Conservation (phyloP, 306 rosid species). For the Senna tora region DNA sequence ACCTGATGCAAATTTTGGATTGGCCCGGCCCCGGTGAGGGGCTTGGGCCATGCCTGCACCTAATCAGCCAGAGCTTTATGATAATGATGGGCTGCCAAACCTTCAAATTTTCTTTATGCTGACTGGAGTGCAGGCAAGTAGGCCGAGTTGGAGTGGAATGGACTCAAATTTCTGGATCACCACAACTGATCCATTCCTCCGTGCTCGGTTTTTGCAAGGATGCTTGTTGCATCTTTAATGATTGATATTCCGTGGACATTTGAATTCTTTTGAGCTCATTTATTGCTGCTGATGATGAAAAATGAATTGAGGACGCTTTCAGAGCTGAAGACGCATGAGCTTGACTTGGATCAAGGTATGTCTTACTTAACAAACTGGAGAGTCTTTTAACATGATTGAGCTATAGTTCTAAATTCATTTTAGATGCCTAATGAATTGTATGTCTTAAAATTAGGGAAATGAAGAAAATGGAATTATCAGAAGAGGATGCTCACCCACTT, state of each 20-base stretch:
- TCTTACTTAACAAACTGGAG: not conserved
- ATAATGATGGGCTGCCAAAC: slow-evolving; percentile 42
- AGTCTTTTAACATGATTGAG: slow-evolving; percentile 10
- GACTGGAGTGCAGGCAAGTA: slow-evolving; percentile 92
- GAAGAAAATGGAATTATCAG: slow-evolving; percentile 12
- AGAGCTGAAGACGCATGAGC: slow-evolving; percentile 50
- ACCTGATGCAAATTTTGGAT: slow-evolving; percentile 91
- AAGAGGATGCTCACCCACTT: not conserved
- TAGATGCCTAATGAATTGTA: slow-evolving; percentile 12
- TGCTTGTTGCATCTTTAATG: slow-evolving; percentile 59
- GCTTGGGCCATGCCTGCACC: slow-evolving; percentile 98
- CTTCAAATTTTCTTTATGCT: slow-evolving; percentile 43
- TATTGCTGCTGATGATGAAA: slow-evolving; percentile 42
- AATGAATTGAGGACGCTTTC: slow-evolving; percentile 42
- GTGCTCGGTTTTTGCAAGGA: slow-evolving; percentile 61
- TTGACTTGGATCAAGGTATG: slow-evolving; percentile 71
- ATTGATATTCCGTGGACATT: slow-evolving; percentile 41
- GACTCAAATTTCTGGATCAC: slow-evolving; percentile 40
- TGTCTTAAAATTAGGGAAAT: slow-evolving; percentile 9
- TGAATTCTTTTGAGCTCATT: slow-evolving; percentile 32
- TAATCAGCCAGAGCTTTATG: slow-evolving; percentile 57
- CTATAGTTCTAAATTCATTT: slow-evolving; percentile 16
- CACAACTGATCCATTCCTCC: slow-evolving; percentile 48
- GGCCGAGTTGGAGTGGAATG: slow-evolving; percentile 72
- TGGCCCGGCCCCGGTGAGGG: slow-evolving; percentile 99